Evolutionary conservation across 768 basidiomycete genomes (phyloP).

Genomic region (Fibroporia radiculosa): DNA sequence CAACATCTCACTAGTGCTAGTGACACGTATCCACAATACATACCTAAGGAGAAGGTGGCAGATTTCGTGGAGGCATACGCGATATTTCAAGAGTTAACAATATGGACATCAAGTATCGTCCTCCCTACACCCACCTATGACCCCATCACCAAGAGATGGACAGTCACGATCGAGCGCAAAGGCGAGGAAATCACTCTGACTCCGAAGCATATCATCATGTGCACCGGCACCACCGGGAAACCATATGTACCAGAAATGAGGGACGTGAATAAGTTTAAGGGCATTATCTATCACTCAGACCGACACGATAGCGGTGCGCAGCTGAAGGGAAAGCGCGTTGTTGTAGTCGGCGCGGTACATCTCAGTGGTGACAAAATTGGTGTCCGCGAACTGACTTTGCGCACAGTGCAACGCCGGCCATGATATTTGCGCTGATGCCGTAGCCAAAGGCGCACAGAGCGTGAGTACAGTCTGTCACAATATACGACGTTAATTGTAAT

Average conservation of each 20-base stretch:
- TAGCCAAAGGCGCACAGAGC: conserved; percentile 1
- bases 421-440: conserved; percentile 33
- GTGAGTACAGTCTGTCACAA: neutral
- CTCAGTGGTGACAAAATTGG: conserved; percentile 12
- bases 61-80: conserved; percentile 38
- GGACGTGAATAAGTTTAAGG: conserved; percentile 22
- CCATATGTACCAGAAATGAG: conserved; percentile 25
- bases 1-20: neutral
- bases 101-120: conserved; percentile 32
- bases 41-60: conserved; percentile 34
- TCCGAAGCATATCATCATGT: conserved; percentile 29
- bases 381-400: neutral
- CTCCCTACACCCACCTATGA: conserved; percentile 29
- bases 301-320: conserved; percentile 20
- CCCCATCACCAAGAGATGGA: conserved; percentile 24
- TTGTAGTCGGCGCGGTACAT: conserved; percentile 36
- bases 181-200: conserved; percentile 24
- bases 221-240: conserved; percentile 29
- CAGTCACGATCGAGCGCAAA: conserved; percentile 22
- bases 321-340: conserved; percentile 28
- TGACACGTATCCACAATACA: conserved; percentile 32
- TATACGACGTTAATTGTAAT: neutral
- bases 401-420: neutral
- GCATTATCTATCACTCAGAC: conserved; percentile 26
- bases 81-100: conserved; percentile 29